Evolutionary conservation across 371 early-diverging fungal genomes (phyloP), one percentile per base, ranked within the genome.

Genomic region (Mucor mucedo): DNA sequence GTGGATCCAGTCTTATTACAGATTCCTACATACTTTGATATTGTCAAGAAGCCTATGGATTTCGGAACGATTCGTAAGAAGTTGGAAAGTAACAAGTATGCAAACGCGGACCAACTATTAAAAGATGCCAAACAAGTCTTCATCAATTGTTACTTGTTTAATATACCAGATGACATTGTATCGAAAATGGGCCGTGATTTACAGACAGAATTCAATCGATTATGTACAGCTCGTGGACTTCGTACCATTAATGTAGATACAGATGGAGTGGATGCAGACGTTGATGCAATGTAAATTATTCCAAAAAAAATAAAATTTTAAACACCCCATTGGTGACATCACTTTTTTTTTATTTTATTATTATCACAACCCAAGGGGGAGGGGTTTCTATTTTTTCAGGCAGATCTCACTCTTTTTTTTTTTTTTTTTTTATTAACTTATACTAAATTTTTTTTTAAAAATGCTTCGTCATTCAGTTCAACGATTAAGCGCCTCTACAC

Each of bases 91-190:
- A 55, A 57, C 44, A 60, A 69, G 33, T 77, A 77, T n/a, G 45
- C 47, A 0, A 63, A 58, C 38, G 39, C 61, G 0, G 60, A 59
- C 7, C 64, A 62, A 21, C 28, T 77, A 7, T 50, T 77, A 8
- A 50, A 60, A 29, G 77, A 77, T 58, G 74, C 58, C 5, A 65
- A 73, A 27, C 71, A 73, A 45, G 74, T 92, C 35, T 78, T 96
- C 52, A 60, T 72, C 50, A 97, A 97, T 77, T 95, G 96, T 71
- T 87, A 85, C 55, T 72, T 81, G 47, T 97, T 95, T 77, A 97
- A 97, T 69, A 76, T 84, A 14, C 76, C 85, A 3, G 93, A 88
- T 16, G 82, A 90, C 27, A 89, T 89, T 11, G 92, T 97, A 2
- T 84, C 88, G 65, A 61, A 80, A 21, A 82, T 84, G 76, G 92